Base-by-base conservation (phyloP, 83 land plant genomes). In the Thuja plicata region DNA sequence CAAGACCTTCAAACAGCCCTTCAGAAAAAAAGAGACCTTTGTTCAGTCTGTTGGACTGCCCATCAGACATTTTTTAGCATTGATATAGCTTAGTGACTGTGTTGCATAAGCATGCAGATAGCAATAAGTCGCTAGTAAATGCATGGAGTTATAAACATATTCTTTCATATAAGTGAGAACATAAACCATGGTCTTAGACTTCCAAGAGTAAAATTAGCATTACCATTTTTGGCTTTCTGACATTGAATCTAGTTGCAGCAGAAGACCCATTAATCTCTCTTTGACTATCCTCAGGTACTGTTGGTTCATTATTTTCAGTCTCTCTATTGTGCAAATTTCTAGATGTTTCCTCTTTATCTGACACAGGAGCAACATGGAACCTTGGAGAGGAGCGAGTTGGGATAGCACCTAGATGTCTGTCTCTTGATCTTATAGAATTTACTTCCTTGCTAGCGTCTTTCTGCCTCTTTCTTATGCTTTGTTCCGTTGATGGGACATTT, bases 301-400 rank as follows among this genome's bases (percentile, higher is more conserved):
- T 43, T 19, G 50, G 85, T 82, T 82, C 85, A 45, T 82, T 82
- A 52, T 82, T 82, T 46, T 46, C 16, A 82, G 50, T 82, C 34
- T 83, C 85, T 46, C 30, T 11, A 83, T 21, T 41, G 12, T 46
- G 35, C 54, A 46, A 6, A 83, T 19, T 83, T 83, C 35, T 32
- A 46, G 3, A n/a, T n/a, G 54, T 13, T 83, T 46, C 34, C 85
- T 83, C n/a, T 27, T 46, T 83, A 83, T 83, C 35, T n/a, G 34
- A 83, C 19, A 27, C 16, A 10, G 32, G 12, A 83, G n/a, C 85
- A 41, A 83, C 85, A 46, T 46, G 85, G 52, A 83, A 83, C 54
- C 85, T 21, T 12, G 85, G 85, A 83, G 85, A 83, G 35, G 54
- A 83, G 34, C 85, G 55, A 83, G 85, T n/a, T 46, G 85, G 55